Evolutionary conservation across 2,329 filamentous ascomycete species (phyloP), one percentile per base, ranked within the genome.

Genomic region (Hypoxylon sp.): DNA sequence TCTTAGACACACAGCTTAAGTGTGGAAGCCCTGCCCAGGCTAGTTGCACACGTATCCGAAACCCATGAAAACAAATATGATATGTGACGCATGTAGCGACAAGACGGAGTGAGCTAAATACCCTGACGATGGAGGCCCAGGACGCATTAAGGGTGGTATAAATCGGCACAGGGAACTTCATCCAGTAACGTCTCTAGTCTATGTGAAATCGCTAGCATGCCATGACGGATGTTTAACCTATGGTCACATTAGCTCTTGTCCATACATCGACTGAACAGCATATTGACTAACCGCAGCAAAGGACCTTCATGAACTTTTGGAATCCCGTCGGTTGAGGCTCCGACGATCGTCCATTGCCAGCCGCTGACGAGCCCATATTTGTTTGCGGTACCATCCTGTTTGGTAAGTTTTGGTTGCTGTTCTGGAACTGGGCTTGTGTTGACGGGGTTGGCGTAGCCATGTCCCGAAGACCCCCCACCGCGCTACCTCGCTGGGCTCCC

Each of bases 371-470:
- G 52, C 84, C 87, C 83, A 89, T 84, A 66, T 85, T 87, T 65
- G 86, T 84, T 77, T 90, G 88, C 68, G 87, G 84, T 68, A 87
- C 87, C 77, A 88, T 86, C 71, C 86, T 85, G 73, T 90, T 85
- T 75, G 92, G 88, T 72, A 97, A 87, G 80, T 97, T 96, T 80
- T 93, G 93, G 78, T 92, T 93, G 84, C 93, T 97, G 87, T 93
- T 95, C 84, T 97, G 94, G 86, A 97, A 98, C 80, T 98, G 95
- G 73, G 95, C 95, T 82, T 97, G 93, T 72, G 93, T 98, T 78
- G 93, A 97, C 76, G 92, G 93, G 78, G 94, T 91, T 75, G 94
- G 93, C 72, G 94, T 95, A 77, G 89, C 89, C 80, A 92, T 89
- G 80, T 97, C 93, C 80, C 90, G 87, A 76, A 90, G 86, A 80